A percentile compares a stretch with the other conserved stretches of the same genome.
These are phyloP conservation scores for Forsythia viridissima DNA, from an alignment of 257 asterid genomes.

Conservation along the genomic window DNA sequence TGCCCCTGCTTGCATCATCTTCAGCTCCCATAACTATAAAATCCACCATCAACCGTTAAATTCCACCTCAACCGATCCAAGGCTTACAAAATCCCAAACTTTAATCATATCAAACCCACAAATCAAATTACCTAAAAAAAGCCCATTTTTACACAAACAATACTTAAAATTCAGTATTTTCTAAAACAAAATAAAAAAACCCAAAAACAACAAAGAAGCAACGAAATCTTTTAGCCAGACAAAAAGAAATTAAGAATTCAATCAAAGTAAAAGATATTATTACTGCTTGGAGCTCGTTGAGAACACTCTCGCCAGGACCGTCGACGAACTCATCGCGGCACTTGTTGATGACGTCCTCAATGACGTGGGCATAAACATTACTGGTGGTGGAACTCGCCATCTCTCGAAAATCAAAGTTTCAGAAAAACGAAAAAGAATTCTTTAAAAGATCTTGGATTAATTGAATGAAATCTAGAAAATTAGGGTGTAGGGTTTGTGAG, in stretches of 20 bases:
- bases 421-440: neutral
- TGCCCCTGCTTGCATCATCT: conserved; percentile 93
- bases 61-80: conserved; percentile 30
- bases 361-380: conserved; percentile 74
- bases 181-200: neutral
- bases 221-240: neutral
- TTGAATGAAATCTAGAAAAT: neutral
- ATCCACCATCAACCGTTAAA: conserved; percentile 28
- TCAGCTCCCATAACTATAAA: conserved; percentile 80
- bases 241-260: neutral
- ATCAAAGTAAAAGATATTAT: conserved; percentile 9
- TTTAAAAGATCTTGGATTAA: neutral
- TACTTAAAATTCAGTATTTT: neutral
- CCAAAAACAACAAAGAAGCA: neutral
- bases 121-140: neutral
- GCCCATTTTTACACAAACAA: neutral
- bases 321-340: conserved; percentile 75
- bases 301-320: conserved; percentile 90
- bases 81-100: conserved; percentile 24
- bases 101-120: conserved; percentile 19
- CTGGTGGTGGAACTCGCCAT: conserved; percentile 86
- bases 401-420: conserved; percentile 20
- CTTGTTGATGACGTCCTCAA: conserved; percentile 91
- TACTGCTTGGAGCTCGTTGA: conserved; percentile 92
- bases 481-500: conserved; percentile 21